Conservation (phyloP, 345 rosid genomes). For the Rhodamnia argentea region DNA sequence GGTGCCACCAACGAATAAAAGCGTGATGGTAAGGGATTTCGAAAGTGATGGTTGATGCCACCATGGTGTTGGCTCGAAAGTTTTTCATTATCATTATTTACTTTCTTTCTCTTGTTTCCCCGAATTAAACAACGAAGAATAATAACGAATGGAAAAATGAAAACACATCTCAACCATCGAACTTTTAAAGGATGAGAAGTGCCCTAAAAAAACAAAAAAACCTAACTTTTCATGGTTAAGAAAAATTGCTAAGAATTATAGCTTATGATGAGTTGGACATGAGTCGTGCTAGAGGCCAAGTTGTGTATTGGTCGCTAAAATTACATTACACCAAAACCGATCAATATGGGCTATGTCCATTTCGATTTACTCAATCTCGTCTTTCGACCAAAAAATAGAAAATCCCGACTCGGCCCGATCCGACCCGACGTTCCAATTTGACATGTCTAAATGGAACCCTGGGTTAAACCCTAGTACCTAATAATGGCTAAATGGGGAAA, state of each 20-base stretch:
- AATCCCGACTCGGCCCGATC: neutral
- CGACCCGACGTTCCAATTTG: accelerated
- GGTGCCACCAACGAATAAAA: no score
- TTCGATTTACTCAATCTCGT: accelerated
- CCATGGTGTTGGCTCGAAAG: accelerated
- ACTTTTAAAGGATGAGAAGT: neutral
- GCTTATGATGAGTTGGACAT: accelerated
- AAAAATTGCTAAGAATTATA: neutral
- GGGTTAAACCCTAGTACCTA: neutral
- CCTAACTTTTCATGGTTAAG: neutral
- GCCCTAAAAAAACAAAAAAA: no score
- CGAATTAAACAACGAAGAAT: neutral
- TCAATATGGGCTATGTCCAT: neutral
- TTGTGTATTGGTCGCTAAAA: accelerated
- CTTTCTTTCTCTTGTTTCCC: neutral
- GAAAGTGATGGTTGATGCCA: accelerated
- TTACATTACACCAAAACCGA: accelerated
- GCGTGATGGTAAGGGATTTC: accelerated
- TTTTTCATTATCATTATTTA: accelerated
- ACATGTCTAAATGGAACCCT: accelerated
- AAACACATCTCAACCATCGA: neutral
- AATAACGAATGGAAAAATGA: neutral
- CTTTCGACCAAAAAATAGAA: no score
- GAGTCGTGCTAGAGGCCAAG: accelerated
- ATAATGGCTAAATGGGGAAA: neutral